Conservation (phyloP, 257 asterid species). For the Cordia subcordata region DNA sequence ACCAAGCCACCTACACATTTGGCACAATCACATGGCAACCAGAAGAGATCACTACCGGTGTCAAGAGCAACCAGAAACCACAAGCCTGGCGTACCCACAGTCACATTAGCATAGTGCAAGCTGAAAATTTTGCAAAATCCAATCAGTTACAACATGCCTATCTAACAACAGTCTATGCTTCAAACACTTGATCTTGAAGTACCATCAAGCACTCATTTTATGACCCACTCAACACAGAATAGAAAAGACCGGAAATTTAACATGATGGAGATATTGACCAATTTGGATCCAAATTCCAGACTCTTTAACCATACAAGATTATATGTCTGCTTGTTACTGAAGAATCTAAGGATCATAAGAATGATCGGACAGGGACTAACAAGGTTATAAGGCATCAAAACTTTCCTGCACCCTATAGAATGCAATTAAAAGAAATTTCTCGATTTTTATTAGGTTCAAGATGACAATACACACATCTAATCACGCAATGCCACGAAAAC, state of each 20-base stretch:
- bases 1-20: slow-evolving; percentile 49
- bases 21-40: slow-evolving; percentile 90
- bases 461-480: neutral
- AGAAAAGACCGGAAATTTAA: neutral
- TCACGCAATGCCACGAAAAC: neutral
- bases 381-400: neutral
- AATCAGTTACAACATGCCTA: neutral
- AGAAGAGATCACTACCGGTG: slow-evolving; percentile 94
- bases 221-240: neutral
- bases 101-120: slow-evolving; percentile 80
- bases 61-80: slow-evolving; percentile 86
- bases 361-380: neutral
- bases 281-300: neutral
- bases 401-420: neutral
- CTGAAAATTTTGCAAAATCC: slow-evolving; percentile 37
- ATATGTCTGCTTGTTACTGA: neutral
- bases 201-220: neutral
- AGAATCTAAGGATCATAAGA: neutral
- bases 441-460: neutral
- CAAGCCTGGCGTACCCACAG: slow-evolving; percentile 68
- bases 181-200: neutral
- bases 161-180: neutral
- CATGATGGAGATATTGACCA: neutral
- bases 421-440: neutral
- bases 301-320: neutral